A percentile compares a stretch with the other conserved stretches of the same genome.
phyloP scores from a whole-genome alignment of 257 asterid species.

The Linderniella brevidens region DNA sequence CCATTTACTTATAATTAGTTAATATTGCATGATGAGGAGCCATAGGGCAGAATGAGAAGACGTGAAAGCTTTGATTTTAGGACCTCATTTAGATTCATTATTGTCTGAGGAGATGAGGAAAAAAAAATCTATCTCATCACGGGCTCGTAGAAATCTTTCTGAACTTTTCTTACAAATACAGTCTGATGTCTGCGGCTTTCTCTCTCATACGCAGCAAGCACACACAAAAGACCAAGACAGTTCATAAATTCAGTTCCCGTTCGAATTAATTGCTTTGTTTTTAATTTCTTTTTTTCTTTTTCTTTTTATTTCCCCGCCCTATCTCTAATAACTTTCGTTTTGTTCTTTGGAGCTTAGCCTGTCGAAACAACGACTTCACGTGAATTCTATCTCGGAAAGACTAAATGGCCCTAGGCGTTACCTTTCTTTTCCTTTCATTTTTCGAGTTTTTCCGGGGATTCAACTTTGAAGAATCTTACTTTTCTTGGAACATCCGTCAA shows the following conservation, averaged over 20 bases:
- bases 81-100: too few species aligned
- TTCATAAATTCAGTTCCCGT: constrained; percentile 1
- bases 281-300: constrained; percentile 1
- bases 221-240: not conserved
- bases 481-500: not conserved
- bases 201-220: too few species aligned
- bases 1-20: not conserved
- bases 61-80: too few species aligned
- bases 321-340: constrained; percentile 15
- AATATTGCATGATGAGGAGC: not conserved
- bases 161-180: too few species aligned
- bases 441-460: constrained; percentile 5
- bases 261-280: constrained; percentile 8
- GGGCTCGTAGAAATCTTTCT: too few species aligned
- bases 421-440: not conserved
- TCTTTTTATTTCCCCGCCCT: not conserved
- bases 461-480: constrained; percentile 3
- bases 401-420: constrained; percentile 21
- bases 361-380: constrained; percentile 39
- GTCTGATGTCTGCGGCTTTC: too few species aligned
- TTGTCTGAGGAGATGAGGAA: too few species aligned
- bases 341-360: constrained; percentile 37
- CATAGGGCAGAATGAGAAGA: too few species aligned
- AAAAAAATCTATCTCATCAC: too few species aligned
- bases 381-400: constrained; percentile 32